Percentiles rank a stretch among this genome's conserved stretches.
Evolutionary conservation across 345 rosid genomes (phyloP).

Genomic region (Moringa oleifera): DNA sequence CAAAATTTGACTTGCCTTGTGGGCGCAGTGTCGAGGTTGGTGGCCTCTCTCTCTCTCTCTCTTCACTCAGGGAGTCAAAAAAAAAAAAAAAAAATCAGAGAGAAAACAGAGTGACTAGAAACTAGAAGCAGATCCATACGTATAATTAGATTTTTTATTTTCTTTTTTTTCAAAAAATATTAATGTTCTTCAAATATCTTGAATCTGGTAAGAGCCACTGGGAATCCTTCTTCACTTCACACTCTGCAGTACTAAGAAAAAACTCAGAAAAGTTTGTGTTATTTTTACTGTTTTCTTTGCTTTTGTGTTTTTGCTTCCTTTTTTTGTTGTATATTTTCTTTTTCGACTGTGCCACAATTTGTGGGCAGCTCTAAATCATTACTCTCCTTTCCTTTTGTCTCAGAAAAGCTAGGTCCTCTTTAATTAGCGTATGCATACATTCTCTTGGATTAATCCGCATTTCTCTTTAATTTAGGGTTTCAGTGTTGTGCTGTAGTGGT

Average conservation of each 20-base stretch:
- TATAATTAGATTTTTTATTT: too few relatives aligned
- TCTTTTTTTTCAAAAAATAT: too few relatives aligned
- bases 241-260: too few relatives aligned
- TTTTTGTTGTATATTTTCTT: constrained; percentile 12
- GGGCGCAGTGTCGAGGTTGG: too few relatives aligned
- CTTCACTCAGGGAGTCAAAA: neutral
- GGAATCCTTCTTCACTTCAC: too few relatives aligned
- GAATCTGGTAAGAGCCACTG: too few relatives aligned
- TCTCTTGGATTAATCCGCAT: constrained; percentile 9
- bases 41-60: neutral
- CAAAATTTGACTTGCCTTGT: neutral
- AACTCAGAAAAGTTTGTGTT: constrained; percentile 4
- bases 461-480: constrained; percentile 14
- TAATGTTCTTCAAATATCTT: too few relatives aligned
- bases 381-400: constrained; percentile 30
- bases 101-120: neutral
- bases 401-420: constrained; percentile 17
- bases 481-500: neutral
- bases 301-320: constrained; percentile 8
- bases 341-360: constrained; percentile 24
- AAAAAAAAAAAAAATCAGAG: neutral
- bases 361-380: constrained; percentile 46
- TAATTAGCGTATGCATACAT: constrained; percentile 2
- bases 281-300: constrained; percentile 14
- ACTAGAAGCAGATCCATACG: neutral